Evolutionary conservation across 805 yeast species (phyloP), one percentile per base, ranked within the genome.

Genomic region (Candida yuanshanica): DNA sequence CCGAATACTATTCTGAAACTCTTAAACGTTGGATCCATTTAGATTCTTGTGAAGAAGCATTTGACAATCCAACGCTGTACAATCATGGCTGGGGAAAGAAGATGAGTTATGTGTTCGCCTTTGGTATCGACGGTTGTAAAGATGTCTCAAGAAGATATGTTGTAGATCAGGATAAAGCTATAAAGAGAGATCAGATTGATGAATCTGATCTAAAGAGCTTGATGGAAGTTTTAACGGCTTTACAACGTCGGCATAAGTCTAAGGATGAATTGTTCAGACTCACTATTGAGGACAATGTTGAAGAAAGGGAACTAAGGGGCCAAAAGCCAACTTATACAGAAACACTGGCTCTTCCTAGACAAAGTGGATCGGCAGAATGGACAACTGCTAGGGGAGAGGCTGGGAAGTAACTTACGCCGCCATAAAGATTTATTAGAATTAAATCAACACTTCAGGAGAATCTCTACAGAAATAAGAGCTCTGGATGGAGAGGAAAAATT

Each of bases 31-130:
- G 98, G 97, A 70, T 90, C 16, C 98, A 91, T 60, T 65, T 85
- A 14, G 98, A 90, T 54, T 76, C 87, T 8, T 91, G 98, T 59
- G 98, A 90, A 52, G 81, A 78, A 36, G 80, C 90, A 0, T 88
- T 71, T 62, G 95, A 91, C 59, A 77, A 86, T 45, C 97, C 97
- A 0, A 58, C 68, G 18, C 64, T 89, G 13, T 90, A 90, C 55
- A 74, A 81, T 36, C 69, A 73, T 31, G 95, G 95, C 33, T 90
- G 98, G 97, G 95, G 91, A 24, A 91, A 91, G 63, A 77, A 77
- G 45, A 91, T 91, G 97, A 83, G 95, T 39, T 88, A 86, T 62
- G 83, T 80, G 2, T 65, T 91, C 42, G 96, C 87, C 0, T 71
- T 83, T 40, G 72, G 80, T 36, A 69, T 68, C 11, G 68, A 68